These are phyloP conservation scores for Penicillium atrosanguineum DNA, from an alignment of 495 filamentous ascomycete species.

Conservation along the genomic window DNA sequence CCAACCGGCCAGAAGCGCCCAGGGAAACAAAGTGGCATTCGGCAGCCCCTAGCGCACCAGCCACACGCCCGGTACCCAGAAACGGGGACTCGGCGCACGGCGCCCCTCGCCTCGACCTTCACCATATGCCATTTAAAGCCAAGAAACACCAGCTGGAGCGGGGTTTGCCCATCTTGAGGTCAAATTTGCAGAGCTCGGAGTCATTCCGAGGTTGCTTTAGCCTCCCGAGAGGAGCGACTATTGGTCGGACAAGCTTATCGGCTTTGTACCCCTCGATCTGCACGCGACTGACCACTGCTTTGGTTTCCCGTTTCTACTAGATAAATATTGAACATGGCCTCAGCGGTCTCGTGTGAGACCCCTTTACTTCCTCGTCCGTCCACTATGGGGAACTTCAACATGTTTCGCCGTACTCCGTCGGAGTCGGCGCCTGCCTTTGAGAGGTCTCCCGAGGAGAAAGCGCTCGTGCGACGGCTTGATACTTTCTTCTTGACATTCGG, in stretches of 20 bases:
- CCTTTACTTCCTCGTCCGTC: background rate
- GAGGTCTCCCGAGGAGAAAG: constrained; percentile 27
- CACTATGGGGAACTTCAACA: constrained; percentile 21
- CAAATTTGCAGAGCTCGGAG: background rate
- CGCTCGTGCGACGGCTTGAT: constrained; percentile 32
- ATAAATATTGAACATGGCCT: no score
- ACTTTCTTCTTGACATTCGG: constrained; percentile 31
- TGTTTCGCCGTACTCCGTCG: constrained; percentile 13
- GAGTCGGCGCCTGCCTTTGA: constrained; percentile 7
- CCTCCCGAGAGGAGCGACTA: background rate
- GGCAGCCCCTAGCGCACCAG: background rate
- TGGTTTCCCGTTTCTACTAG: no score
- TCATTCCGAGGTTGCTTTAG: constrained; percentile 8
- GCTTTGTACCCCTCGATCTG: constrained; percentile 10
- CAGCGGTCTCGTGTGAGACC: no score
- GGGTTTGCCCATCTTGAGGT: background rate
- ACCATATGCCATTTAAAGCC: background rate
- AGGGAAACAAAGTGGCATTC: background rate
- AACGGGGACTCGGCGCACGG: background rate
- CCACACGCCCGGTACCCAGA: background rate
- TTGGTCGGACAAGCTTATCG: constrained; percentile 16
- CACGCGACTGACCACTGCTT: background rate
- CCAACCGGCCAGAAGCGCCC: no score
- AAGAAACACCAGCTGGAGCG: background rate
- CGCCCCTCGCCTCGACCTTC: constrained; percentile 14